phyloP scores from a whole-genome alignment of 2,329 filamentous ascomycete genomes.

The Laburnicola sp. region DNA sequence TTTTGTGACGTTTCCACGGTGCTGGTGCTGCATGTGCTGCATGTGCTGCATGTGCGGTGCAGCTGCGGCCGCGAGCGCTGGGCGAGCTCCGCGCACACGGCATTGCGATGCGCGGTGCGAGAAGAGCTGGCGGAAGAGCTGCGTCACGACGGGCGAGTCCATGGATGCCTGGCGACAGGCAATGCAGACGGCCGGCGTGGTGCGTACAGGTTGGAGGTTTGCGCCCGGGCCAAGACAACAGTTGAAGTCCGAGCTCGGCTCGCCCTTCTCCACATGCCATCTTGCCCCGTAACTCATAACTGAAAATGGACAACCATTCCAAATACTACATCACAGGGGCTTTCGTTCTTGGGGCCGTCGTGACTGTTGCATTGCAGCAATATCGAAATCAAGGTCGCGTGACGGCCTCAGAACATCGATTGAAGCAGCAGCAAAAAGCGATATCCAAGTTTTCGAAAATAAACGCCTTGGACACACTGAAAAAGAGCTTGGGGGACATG shows the following conservation, averaged over 20 bases:
- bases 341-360: slow-evolving; percentile 74
- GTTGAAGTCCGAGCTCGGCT: slow-evolving; percentile 30
- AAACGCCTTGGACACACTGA: slow-evolving; percentile 28
- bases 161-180: slow-evolving; percentile 53
- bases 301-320: slow-evolving; percentile 39
- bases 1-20: slow-evolving; percentile 35
- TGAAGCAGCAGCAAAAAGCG: slow-evolving; percentile 26
- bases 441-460: slow-evolving; percentile 28
- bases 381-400: slow-evolving; percentile 24
- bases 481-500: slow-evolving; percentile 28
- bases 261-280: slow-evolving; percentile 15
- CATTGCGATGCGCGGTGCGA: slow-evolving; percentile 65
- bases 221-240: slow-evolving; percentile 37
- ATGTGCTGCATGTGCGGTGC: slow-evolving; percentile 36
- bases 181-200: slow-evolving; percentile 16
- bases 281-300: slow-evolving; percentile 1
- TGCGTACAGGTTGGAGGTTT: no score
- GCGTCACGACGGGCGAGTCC: slow-evolving; percentile 78
- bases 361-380: slow-evolving; percentile 54
- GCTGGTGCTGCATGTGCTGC: slow-evolving; percentile 31
- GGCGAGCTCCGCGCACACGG: slow-evolving; percentile 52
- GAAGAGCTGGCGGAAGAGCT: slow-evolving; percentile 84
- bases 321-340: slow-evolving; percentile 68
- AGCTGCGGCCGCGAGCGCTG: slow-evolving; percentile 41
- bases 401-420: slow-evolving; percentile 20